These are phyloP conservation scores for Tausonia pullulans DNA, from an alignment of 1,284 basidiomycete species.

Conservation along the genomic window DNA sequence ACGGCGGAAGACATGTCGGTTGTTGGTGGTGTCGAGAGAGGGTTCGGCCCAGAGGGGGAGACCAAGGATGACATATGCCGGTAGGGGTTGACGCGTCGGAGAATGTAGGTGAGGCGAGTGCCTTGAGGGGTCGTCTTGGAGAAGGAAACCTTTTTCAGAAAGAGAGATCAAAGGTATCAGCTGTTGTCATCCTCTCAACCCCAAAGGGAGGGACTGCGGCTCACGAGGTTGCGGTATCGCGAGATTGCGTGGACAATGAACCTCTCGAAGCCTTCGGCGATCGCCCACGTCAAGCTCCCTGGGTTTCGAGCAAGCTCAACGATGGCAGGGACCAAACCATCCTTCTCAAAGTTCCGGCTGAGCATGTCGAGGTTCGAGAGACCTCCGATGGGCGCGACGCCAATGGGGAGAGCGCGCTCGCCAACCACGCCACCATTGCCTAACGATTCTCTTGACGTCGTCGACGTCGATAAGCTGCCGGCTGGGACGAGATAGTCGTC, in stretches of 20 bases:
- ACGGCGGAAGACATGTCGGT: slow-evolving; percentile 10
- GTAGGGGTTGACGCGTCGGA: slow-evolving; percentile 2
- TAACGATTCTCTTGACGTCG: too few relatives aligned
- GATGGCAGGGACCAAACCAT: slow-evolving; percentile 7
- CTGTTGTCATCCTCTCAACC: background rate
- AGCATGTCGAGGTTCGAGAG: background rate
- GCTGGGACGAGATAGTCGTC: slow-evolving; percentile 5
- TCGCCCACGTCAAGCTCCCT: slow-evolving; percentile 3
- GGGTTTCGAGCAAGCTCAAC: slow-evolving; percentile 1
- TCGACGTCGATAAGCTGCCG: background rate
- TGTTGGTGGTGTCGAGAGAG: slow-evolving; percentile 14
- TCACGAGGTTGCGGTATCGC: background rate
- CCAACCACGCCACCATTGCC: too few relatives aligned
- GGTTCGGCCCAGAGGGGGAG: background rate
- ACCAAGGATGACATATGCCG: background rate
- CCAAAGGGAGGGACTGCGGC: background rate
- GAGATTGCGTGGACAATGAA: slow-evolving; percentile 1
- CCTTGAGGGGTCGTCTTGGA: slow-evolving; percentile 12
- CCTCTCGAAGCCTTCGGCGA: slow-evolving; percentile 13
- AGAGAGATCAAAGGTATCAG: background rate
- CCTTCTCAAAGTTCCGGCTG: slow-evolving; percentile 4
- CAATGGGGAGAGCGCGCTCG: too few relatives aligned
- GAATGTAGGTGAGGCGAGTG: slow-evolving; percentile 12
- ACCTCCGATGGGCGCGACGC: too few relatives aligned
- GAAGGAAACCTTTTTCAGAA: slow-evolving; percentile 6